Evolutionary conservation across 169 alveolate genomes (phyloP), one percentile per base, ranked within the genome.

Genomic region (Cryptosporidium ubiquitum): DNA sequence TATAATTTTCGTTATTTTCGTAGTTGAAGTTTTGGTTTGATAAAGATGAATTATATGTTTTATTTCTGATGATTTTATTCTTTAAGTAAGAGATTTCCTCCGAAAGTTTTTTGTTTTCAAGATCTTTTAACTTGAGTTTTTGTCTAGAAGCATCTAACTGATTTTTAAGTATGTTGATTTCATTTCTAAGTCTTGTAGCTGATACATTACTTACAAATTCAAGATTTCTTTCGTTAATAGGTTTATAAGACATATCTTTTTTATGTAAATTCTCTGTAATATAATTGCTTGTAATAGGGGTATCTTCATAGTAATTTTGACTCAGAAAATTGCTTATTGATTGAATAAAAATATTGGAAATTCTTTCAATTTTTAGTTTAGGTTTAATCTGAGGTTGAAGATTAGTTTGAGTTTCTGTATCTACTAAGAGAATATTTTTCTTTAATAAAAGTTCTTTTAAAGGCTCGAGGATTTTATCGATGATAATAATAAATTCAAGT

Each of bases 171-270:
- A 79, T 40, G 29, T 58, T 61, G 1, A 79, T 79, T 61, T 79
- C 89, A 61, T 79, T 79, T 49, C 75, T 79, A 42, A 79, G 68
- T 42, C 89, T 79, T 35, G 89, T 79, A 5, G 29, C 35, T 23
- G 89, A 37, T 3, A 73, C 57, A 14, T 18, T 40, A 29, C 79
- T 79, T 31, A 42, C 35, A 47, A 58, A 79, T 20, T 79, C 89
- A 9, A 42, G 26, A 35, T 42, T 64, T 61, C 75, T 79, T 79
- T 79, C 89, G 12, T 39, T 26, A 26, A 18, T 39, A 14, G 26
- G n/a, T 37, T 60, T 44, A 49, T 16, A 12, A 4, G n/a, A 33
- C 10, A 58, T 3, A 9, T 79, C 89, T 10, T 35, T 61, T 5
- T 18, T 60, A 9, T 29, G 31, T 3, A 29, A 3, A 61, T 26